These are phyloP conservation scores for Aspergillus uvarum DNA, from an alignment of 2,329 filamentous ascomycete genomes.

Conservation along the genomic window DNA sequence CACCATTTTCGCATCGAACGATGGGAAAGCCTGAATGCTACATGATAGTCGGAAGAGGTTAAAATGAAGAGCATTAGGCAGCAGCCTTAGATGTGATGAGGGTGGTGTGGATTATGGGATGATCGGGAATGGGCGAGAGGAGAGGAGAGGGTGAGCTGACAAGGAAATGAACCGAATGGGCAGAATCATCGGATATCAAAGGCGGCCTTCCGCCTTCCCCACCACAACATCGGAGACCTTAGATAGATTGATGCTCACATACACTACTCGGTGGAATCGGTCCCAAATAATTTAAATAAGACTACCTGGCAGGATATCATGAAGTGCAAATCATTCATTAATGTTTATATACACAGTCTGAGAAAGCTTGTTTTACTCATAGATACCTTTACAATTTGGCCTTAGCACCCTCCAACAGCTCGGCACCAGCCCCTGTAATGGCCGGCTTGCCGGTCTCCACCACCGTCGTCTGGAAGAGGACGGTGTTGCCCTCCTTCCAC, in stretches of 20 bases:
- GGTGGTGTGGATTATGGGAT: not conserved
- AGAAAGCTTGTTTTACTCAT: not conserved
- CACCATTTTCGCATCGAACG: constrained; percentile 34
- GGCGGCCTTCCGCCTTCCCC: too few relatives aligned
- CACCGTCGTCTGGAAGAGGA: constrained; percentile 84
- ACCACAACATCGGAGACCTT: too few relatives aligned
- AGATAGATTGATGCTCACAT: too few relatives aligned
- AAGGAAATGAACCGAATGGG: too few relatives aligned
- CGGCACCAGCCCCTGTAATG: constrained; percentile 76
- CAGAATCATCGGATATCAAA: too few relatives aligned
- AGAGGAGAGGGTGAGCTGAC: too few relatives aligned
- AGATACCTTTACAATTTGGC: constrained; percentile 48
- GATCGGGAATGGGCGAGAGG: too few relatives aligned
- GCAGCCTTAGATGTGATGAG: not conserved
- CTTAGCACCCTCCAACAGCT: constrained; percentile 60
- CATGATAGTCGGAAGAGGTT: constrained; percentile 27
- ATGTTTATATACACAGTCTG: constrained; percentile 23
- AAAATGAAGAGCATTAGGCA: not conserved
- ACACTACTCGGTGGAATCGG: too few relatives aligned
- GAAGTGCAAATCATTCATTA: constrained; percentile 1
- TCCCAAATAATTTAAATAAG: too few relatives aligned
- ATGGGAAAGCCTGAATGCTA: constrained; percentile 23
- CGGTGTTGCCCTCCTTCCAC: constrained; percentile 81
- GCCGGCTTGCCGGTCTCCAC: constrained; percentile 91
- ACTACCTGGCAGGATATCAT: not conserved